Base-by-base conservation (phyloP, 2,329 filamentous ascomycete genomes). In the Sporothrix mexicana region DNA sequence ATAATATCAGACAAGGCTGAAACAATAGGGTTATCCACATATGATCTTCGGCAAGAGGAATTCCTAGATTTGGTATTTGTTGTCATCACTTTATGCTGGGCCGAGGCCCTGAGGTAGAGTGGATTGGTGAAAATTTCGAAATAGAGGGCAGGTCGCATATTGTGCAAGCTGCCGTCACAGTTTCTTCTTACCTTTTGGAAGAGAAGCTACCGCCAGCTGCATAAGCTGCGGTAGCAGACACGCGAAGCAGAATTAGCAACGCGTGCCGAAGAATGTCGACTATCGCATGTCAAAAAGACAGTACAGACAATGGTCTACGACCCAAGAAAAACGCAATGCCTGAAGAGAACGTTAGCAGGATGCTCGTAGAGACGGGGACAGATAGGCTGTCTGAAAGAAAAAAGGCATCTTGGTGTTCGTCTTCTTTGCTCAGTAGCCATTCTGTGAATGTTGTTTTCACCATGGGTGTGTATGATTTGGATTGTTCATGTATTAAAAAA, bases 1-100 rank as follows among this genome's bases (percentile, higher is more conserved):
- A 36, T 80, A 82, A 84, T 36, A 36, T 90, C 88, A 90, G 88
- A 90, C 88, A 90, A 90, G 88, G 88, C 88, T 90, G 88, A 90
- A 90, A 90, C 88, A 82, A 76, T 71, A 76, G 82, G 74, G 76
- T 82, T 84, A 82, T 90, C 88, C 84, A 90, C 88, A 90, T 89
- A 74, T 79, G 88, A 77, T 89, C 83, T 90, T 90, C 87, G 86
- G 88, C 82, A 88, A 87, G 88, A 90, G 88, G 88, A 90, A 90
- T 90, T 87, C 88, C 87, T 88, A 86, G 85, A 82, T 79, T 80
- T 85, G 87, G 74, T 74, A 85, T 88, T 82, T 82, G 85, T 84
- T 84, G 84, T 89, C 88, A 90, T 90, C 88, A 89, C 82, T 75
- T 81, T 78, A 80, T 80, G 79, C 71, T 76, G 12, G 71, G 43